Evolutionary conservation across 2,329 filamentous ascomycete species (phyloP), one percentile per base, ranked within the genome.

Genomic region (Penicillium sp.): DNA sequence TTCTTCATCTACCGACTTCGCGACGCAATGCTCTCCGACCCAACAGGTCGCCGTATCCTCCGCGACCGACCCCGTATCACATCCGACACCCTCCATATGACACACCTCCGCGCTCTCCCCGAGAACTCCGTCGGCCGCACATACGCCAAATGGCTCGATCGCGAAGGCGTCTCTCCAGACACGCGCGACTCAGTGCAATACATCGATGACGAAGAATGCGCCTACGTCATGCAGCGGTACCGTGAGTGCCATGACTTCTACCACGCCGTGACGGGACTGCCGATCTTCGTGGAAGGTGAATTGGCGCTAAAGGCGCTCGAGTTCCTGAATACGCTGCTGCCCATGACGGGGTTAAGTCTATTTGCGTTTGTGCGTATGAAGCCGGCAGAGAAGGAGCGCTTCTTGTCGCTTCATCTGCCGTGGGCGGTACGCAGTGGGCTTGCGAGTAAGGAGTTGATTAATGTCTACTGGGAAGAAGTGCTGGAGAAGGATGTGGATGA

Each of bases 141-240:
- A 44, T 98, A 97, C 72, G 88, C 85, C 7, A 79, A 78, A 46
- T 98, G 93, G 92, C 79, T 97, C n/a, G 90, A 96, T 71, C 82
- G 88, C 40, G 93, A 98, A 71, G 88, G 89, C 53, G 92, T 98
- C 12, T 88, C 88, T 7, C 93, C 93, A 1, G 93, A 98, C 70
- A 95, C 92, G 6, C 83, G 93, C 40, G 78, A 86, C 35, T 69
- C 72, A 1, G 93, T 98, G 35, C 83, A 88, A 45, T 97, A 95
- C 74, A 90, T 98, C 54, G 91, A 97, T 70, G 86, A 97, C 66
- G 85, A 87, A 61, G 93, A 98, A 72, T 95, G 91, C 68, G 93
- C 93, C 31, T 98, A 97, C 74, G 93, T 97, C 15, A 95, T 98
- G 88, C 93, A 97, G 76, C 83, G 93, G 46, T 98, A 98, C 72